phyloP scores from a whole-genome alignment of 2,329 filamentous ascomycete species.

The Neofusicoccum umdonicola region DNA sequence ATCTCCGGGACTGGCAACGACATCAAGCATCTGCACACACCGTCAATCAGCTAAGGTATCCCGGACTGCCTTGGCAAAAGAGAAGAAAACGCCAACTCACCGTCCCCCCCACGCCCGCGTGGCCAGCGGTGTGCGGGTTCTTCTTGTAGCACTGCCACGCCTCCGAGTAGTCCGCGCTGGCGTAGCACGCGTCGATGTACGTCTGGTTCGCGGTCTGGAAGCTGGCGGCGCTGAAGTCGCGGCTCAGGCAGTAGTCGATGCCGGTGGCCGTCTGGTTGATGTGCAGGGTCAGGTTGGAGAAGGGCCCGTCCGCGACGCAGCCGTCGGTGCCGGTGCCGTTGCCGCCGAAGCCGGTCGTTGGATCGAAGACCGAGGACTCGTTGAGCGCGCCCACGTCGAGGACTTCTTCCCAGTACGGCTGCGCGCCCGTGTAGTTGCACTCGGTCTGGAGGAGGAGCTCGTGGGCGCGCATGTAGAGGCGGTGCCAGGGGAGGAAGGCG shows the following conservation, averaged over 20 bases:
- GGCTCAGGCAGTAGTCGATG: conserved; percentile 12
- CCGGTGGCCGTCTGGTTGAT: conserved; percentile 26
- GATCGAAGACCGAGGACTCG: conserved; percentile 17
- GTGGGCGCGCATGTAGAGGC: conserved; percentile 43
- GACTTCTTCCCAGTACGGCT: conserved; percentile 30
- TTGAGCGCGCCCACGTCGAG: background rate
- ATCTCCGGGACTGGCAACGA: conserved; percentile 18
- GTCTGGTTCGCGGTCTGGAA: conserved; percentile 9
- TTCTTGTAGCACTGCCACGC: conserved; percentile 17
- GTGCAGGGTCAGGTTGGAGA: conserved; percentile 34
- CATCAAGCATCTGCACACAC: conserved; percentile 8
- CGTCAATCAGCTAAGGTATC: background rate
- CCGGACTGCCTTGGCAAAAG: too few species aligned
- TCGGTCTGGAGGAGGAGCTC: conserved; percentile 45
- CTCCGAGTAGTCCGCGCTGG: conserved; percentile 10
- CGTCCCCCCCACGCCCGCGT: conserved; percentile 14
- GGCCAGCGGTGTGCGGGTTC: conserved; percentile 15
- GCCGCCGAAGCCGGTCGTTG: conserved; percentile 18
- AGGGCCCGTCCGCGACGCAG: conserved; percentile 37
- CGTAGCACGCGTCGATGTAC: conserved; percentile 6
- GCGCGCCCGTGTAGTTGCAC: conserved; percentile 45
- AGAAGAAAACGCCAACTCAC: background rate
- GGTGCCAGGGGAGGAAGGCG: conserved; percentile 46
- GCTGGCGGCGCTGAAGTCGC: background rate
- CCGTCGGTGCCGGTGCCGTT: conserved; percentile 16